Conservation (phyloP, 345 rosid species). For the Capsella bursapastoris region DNA sequence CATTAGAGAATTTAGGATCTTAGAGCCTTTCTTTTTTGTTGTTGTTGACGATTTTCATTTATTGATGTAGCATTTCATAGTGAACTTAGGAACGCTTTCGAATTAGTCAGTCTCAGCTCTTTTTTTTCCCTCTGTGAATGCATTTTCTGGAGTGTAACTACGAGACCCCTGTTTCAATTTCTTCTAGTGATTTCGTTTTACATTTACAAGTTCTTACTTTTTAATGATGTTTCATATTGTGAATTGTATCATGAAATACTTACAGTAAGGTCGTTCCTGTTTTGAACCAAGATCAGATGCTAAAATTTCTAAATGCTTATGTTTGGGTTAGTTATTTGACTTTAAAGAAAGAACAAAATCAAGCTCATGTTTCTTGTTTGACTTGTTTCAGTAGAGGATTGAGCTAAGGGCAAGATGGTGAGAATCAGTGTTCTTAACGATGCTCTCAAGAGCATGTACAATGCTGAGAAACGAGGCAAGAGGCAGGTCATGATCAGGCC, state of each 20-base stretch:
- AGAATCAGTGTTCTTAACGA: slow-evolving; percentile 47
- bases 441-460: slow-evolving; percentile 48
- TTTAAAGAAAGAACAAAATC: too few relatives aligned
- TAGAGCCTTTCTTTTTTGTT: not conserved
- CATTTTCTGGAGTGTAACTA: not conserved
- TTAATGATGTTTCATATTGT: not conserved
- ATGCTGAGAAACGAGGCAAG: slow-evolving; percentile 48
- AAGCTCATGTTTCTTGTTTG: not conserved
- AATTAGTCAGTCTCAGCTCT: not conserved
- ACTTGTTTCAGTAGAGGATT: slow-evolving; percentile 19
- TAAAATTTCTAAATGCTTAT: not conserved
- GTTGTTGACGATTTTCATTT: not conserved
- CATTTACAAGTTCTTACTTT: not conserved
- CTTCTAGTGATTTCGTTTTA: not conserved
- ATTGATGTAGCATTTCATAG: slow-evolving; percentile 9
- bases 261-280: not conserved
- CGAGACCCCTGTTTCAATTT: not conserved
- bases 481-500: slow-evolving; percentile 49
- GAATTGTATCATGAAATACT: not conserved
- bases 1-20: slow-evolving; percentile 16
- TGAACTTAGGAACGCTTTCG: not conserved
- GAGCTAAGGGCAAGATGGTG: slow-evolving; percentile 38
- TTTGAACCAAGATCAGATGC: not conserved
- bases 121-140: not conserved
- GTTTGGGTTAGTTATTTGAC: not conserved